Base-by-base conservation (phyloP, 257 asterid genomes). In the Solanum sparsipilum region DNA sequence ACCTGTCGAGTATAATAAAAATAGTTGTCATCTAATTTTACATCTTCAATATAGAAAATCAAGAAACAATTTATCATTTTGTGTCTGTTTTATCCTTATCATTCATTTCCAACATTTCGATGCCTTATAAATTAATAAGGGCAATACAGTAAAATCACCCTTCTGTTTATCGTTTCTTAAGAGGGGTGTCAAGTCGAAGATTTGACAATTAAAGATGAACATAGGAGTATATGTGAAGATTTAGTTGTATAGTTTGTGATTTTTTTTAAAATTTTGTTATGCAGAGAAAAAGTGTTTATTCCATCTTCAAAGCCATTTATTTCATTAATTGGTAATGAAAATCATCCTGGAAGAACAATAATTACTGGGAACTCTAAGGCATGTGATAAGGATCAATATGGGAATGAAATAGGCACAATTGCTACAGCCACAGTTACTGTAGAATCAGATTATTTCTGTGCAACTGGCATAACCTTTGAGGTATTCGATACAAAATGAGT, bases 321-420 rank as follows among this genome's bases (percentile, higher is more conserved):
- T 5, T 94, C 99, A 2, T 88, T 97, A 20, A 94, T 97, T 15
- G 98, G 99, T 76, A 92, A 86, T 56, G 85, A 85, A 82, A 81
- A 85, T 4, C 39, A 88, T 32, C 87, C 93, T 1, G 39, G 79
- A 0, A 84, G 89, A 34, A 92, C 96, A 10, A 92, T 95, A 5
- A 94, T 97, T 72, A 90, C 94, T 1, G 94, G 99, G 98, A 93
- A 94, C 3, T 94, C 92, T 91, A 95, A 93, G 91, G 98, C 99
- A 16, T 90, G 93, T 0, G 98, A 97, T 85, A 85, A 11, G 21
- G 88, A 68, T 84, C 2, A 71, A 67, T n/a, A 87, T 35, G 99
- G 96, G 8, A 41, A 67, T 4, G 71, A 23, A 1, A 0, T 97
- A 6, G 99, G 99, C 25, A 97, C 99, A 1, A 88, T 85, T 89